phyloP scores from a whole-genome alignment of 2,329 filamentous ascomycete genomes.

The Sarocladium kiliense region DNA sequence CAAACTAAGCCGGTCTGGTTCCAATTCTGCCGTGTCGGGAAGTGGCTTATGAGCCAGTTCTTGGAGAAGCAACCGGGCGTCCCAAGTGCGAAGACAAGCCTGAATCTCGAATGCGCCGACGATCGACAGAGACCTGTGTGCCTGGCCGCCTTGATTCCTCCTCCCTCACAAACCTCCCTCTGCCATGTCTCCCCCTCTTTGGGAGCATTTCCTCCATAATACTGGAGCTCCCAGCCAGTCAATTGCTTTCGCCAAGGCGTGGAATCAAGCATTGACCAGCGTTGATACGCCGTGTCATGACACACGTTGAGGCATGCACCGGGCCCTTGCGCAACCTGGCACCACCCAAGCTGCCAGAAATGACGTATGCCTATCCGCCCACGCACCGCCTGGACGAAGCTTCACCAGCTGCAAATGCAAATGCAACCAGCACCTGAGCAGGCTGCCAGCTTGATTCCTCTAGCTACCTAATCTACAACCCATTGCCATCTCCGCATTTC shows the following conservation, averaged over 20 bases:
- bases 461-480: too few species aligned
- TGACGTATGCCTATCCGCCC: neutral
- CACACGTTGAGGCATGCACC: neutral
- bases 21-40: neutral
- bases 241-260: slow-evolving; percentile 2
- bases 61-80: neutral
- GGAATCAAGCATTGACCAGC: neutral
- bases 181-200: neutral
- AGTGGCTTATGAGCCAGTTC: neutral
- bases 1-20: too few species aligned
- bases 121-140: neutral
- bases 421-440: neutral
- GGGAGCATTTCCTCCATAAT: slow-evolving; percentile 6
- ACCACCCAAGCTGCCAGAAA: slow-evolving; percentile 3
- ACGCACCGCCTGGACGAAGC: neutral
- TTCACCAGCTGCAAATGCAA: neutral
- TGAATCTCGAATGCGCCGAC: neutral
- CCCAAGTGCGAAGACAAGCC: neutral
- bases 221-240: neutral
- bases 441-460: neutral
- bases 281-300: neutral
- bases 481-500: neutral
- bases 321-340: neutral
- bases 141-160: neutral
- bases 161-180: neutral